Evolutionary conservation across 345 rosid genomes (phyloP), one percentile per base, ranked within the genome.

Genomic region (Arabidopsis arenosa): DNA sequence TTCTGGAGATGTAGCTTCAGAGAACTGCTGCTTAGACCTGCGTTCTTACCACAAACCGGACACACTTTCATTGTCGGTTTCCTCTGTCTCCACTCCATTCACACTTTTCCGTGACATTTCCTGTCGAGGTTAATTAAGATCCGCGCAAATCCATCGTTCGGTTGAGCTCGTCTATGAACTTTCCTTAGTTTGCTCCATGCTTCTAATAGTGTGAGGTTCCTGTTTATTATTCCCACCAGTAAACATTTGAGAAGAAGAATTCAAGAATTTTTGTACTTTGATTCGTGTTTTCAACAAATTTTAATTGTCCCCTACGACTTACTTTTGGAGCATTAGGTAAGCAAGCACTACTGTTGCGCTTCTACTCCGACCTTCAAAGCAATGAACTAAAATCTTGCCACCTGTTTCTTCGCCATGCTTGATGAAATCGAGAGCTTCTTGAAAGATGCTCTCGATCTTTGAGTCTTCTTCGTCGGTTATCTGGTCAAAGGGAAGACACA

Each of bases 331-430:
- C 98, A 96, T 93, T 63, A 95, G 72, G 82, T 91, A 88, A 11
- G 98, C 96, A 5, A 93, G 71, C 64, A 95, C 96, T 40, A 91
- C 69, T 1, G 98, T 95, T 59, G 98, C 94, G 77, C 99, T 95
- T 84, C 98, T 89, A 83, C 99, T 95, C 77, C 83, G 90, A 75
- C 99, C 99, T 84, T 95, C 99, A 30, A 95, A 95, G 86, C 99
- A 95, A 79, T 95, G 99, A 75, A 95, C 96, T 63, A 95, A 79
- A 51, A 92, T 84, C 83, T 77, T 88, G 71, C 93, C 92, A 3
- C 92, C 92, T 41, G 65, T 79, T 75, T 88, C 83, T 77, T 92
- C 99, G 1, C 93, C 97, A 67, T 84, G 83, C 72, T 93, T 90
- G 55, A 93, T 93, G 60, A 88, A 90, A 75, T 87, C 85, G 11